Evolutionary conservation across 169 alveolate species (phyloP).

Genomic region (Plasmodium gallinaceum): DNA sequence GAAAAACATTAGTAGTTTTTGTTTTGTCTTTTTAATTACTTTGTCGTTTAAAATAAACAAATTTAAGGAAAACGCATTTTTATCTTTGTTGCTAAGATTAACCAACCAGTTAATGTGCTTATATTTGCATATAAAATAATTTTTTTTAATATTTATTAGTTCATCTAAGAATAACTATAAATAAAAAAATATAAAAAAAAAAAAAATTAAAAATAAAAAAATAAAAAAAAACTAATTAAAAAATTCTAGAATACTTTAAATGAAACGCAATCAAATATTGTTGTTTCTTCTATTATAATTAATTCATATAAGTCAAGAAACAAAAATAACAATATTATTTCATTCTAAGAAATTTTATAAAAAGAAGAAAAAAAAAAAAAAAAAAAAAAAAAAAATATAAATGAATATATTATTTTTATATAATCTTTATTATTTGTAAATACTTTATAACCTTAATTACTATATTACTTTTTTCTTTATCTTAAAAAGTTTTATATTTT

Average conservation of each 20-base stretch:
- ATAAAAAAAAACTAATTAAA: background rate
- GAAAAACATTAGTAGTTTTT: no score
- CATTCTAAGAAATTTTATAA: constrained; percentile 25
- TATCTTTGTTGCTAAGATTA: constrained; percentile 24
- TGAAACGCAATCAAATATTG: constrained; percentile 59
- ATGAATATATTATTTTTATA: background rate
- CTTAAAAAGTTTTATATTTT: background rate
- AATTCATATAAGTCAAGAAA: constrained; percentile 58
- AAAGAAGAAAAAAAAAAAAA: no score
- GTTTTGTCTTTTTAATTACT: constrained; percentile 6
- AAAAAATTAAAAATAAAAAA: background rate
- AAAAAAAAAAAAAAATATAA: constrained; percentile 3
- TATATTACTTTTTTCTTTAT: background rate
- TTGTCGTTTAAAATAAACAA: constrained; percentile 60
- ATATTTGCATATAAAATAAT: constrained; percentile 62
- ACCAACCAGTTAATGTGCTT: constrained; percentile 61
- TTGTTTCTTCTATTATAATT: constrained; percentile 36
- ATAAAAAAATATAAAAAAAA: background rate
- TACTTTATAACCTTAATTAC: no score
- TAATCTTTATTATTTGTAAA: background rate
- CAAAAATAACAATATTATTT: constrained; percentile 49
- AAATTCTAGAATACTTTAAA: constrained; percentile 23
- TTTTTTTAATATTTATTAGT: constrained; percentile 30
- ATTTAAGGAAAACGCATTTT: constrained; percentile 69
- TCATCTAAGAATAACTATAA: constrained; percentile 32